Evolutionary conservation across 331 rosid species (phyloP).

Genomic region (Phaseolus coccineus): DNA sequence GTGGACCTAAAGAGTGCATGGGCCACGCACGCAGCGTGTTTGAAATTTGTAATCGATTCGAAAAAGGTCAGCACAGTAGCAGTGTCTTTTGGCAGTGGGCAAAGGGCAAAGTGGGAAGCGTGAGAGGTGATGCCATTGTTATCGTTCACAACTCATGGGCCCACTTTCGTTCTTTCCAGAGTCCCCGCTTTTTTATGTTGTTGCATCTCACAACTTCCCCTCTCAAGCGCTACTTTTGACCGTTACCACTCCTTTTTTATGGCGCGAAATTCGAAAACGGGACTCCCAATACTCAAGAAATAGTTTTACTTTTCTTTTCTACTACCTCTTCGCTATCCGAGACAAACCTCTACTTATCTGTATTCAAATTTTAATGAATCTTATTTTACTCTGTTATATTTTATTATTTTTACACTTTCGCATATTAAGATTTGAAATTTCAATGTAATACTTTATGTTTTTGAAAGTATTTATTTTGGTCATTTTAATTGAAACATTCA

Average conservation of each 20-base stretch:
- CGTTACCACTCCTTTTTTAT: neutral
- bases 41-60: neutral
- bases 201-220: neutral
- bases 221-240: constrained; percentile 52
- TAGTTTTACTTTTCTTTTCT: no score
- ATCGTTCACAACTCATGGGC: constrained; percentile 24
- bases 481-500: no score
- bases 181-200: constrained; percentile 48
- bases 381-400: no score
- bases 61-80: neutral
- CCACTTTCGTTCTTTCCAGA: constrained; percentile 32
- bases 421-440: no score
- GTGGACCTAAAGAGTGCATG: constrained; percentile 30
- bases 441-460: no score
- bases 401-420: no score
- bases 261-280: constrained; percentile 61
- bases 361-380: no score
- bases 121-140: constrained; percentile 37
- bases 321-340: no score
- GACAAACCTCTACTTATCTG: no score
- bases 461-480: no score
- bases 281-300: no score
- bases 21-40: neutral
- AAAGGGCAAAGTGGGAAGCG: constrained; percentile 46
- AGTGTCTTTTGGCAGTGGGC: constrained; percentile 40